phyloP scores from a whole-genome alignment of 768 basidiomycete species.

The Mycena epipterygia region DNA sequence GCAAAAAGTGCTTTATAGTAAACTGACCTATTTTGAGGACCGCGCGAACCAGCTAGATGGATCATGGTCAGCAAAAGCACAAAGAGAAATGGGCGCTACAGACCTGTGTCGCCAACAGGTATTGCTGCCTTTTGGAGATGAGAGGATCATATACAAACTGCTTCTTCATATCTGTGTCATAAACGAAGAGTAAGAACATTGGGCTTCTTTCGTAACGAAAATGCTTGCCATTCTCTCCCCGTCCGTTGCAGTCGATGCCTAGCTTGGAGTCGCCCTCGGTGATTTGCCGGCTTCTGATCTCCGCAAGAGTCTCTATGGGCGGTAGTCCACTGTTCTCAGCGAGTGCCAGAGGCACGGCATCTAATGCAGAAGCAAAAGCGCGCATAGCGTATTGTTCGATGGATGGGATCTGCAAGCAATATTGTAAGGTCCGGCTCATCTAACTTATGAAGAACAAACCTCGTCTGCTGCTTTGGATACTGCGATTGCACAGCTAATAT shows the following conservation, averaged over 20 bases:
- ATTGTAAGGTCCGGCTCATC: constrained; percentile 5
- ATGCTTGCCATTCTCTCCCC: constrained; percentile 84
- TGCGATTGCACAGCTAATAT: constrained; percentile 95
- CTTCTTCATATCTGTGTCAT: constrained; percentile 94
- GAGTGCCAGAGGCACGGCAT: constrained; percentile 94
- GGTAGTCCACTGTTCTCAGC: constrained; percentile 98
- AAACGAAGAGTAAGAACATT: not conserved
- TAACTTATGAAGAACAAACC: constrained; percentile 53
- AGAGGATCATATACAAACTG: constrained; percentile 98
- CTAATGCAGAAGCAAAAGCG: constrained; percentile 96
- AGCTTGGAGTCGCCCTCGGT: constrained; percentile 86
- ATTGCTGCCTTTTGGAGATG: constrained; percentile 98
- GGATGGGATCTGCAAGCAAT: constrained; percentile 78
- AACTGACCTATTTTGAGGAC: constrained; percentile 88
- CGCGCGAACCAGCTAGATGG: constrained; percentile 79
- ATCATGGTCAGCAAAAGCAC: constrained; percentile 21
- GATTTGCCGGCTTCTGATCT: constrained; percentile 94
- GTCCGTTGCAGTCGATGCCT: constrained; percentile 93
- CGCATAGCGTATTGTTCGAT: constrained; percentile 99
- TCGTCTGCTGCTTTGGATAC: constrained; percentile 96
- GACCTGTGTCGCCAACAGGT: constrained; percentile 96
- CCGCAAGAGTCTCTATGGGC: constrained; percentile 97
- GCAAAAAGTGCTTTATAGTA: not conserved
- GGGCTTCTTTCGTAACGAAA: not conserved
- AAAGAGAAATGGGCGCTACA: constrained; percentile 36